phyloP scores from a whole-genome alignment of 1,284 basidiomycete genomes.

The Irpex sp. region DNA sequence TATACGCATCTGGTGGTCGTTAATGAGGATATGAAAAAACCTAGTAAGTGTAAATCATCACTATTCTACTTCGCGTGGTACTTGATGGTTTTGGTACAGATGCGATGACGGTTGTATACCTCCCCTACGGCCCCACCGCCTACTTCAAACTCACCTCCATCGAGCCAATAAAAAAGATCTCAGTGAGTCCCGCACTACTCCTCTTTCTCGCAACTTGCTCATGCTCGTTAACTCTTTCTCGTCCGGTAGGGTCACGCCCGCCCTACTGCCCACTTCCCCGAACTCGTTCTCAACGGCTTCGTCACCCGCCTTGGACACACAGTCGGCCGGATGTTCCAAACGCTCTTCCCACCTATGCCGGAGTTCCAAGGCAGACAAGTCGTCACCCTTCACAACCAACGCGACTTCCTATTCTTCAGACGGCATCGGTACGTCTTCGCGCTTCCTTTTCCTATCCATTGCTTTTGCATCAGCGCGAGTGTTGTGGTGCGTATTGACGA shows the following conservation, averaged over 20 bases:
- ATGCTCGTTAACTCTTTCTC: background rate
- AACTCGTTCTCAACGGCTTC: slow-evolving; percentile 95
- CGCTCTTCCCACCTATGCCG: slow-evolving; percentile 91
- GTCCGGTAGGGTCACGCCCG: slow-evolving; percentile 79
- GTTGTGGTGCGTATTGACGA: too few species aligned
- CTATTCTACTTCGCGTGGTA: slow-evolving; percentile 8
- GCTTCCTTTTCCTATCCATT: background rate
- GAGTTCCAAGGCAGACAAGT: slow-evolving; percentile 97
- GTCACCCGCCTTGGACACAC: slow-evolving; percentile 92
- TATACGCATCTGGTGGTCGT: slow-evolving; percentile 91
- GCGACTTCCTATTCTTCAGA: slow-evolving; percentile 98
- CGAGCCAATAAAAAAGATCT: slow-evolving; percentile 82
- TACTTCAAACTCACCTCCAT: slow-evolving; percentile 96
- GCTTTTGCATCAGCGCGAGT: too few species aligned
- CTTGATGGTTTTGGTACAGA: slow-evolving; percentile 42
- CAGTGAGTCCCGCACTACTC: slow-evolving; percentile 47
- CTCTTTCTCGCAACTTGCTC: too few species aligned
- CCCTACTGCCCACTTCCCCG: slow-evolving; percentile 90
- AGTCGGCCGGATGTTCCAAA: slow-evolving; percentile 93
- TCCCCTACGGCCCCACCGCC: slow-evolving; percentile 92
- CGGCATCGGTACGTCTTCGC: slow-evolving; percentile 69
- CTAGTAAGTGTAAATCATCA: slow-evolving; percentile 58
- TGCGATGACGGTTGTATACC: slow-evolving; percentile 87
- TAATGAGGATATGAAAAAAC: slow-evolving; percentile 91
- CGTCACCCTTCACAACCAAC: slow-evolving; percentile 95